phyloP scores from a whole-genome alignment of 371 early-diverging fungal species.

The Scutellospora calospora region DNA sequence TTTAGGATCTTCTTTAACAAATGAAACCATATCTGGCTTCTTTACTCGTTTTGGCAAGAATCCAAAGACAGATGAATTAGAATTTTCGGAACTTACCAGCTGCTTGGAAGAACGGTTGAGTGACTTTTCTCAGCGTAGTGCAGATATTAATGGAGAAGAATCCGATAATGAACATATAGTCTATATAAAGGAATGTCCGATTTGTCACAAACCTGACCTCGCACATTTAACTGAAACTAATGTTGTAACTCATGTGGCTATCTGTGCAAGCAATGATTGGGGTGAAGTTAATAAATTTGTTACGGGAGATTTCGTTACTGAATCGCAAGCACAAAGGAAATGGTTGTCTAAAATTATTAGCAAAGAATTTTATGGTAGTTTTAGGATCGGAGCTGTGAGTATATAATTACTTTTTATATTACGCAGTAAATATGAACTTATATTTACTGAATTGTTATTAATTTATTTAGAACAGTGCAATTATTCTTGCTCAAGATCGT shows the following conservation, averaged over 20 bases:
- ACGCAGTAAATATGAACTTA: no score
- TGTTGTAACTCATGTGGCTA: conserved; percentile 82
- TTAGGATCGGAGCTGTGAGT: conserved; percentile 70
- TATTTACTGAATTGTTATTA: background rate
- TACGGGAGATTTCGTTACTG: conserved; percentile 82
- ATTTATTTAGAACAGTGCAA: conserved; percentile 66
- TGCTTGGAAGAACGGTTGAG: conserved; percentile 66
- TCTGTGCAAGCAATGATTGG: conserved; percentile 73
- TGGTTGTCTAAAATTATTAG: conserved; percentile 84
- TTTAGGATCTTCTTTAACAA: conserved; percentile 76
- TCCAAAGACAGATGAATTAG: conserved; percentile 65
- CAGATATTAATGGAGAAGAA: conserved; percentile 46
- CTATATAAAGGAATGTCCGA: conserved; percentile 72
- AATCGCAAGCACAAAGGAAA: conserved; percentile 78
- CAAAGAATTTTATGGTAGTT: conserved; percentile 79
- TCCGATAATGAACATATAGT: conserved; percentile 69
- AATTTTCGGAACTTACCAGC: conserved; percentile 70
- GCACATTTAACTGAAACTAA: conserved; percentile 72
- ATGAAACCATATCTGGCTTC: conserved; percentile 70
- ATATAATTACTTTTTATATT: conserved; percentile 18
- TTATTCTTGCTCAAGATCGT: conserved; percentile 84
- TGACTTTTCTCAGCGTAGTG: conserved; percentile 45
- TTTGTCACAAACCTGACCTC: conserved; percentile 72
- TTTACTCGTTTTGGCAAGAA: conserved; percentile 68
- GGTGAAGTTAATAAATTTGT: conserved; percentile 71